Percentiles rank a stretch among this genome's conserved stretches.
These are phyloP conservation scores for Aspergillus eucalypticola DNA, from an alignment of 2,329 filamentous ascomycete species.

Conservation along the genomic window DNA sequence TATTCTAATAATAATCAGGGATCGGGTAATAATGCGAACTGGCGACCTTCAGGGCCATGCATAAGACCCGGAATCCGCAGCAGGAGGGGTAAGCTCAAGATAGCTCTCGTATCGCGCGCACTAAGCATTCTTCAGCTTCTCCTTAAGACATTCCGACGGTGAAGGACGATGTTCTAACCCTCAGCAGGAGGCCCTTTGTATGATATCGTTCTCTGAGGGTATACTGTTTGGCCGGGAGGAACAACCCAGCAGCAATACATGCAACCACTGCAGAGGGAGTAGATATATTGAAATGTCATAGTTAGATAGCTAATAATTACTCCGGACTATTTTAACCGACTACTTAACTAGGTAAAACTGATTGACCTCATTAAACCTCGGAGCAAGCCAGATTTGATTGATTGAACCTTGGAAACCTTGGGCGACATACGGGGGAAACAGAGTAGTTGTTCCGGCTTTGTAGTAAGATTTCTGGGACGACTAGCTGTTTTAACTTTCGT, in stretches of 20 bases:
- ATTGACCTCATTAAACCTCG: not conserved
- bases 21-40: not conserved
- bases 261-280: not conserved
- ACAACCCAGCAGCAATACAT: not conserved
- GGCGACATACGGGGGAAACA: not conserved
- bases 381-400: not conserved
- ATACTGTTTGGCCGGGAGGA: not conserved
- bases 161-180: not conserved
- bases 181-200: not conserved
- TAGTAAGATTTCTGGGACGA: not conserved
- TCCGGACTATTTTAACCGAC: no score
- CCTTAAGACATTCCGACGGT: not conserved
- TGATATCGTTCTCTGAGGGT: not conserved
- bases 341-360: not conserved
- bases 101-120: not conserved
- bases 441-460: no score
- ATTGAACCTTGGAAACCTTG: not conserved
- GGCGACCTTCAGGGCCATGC: not conserved
- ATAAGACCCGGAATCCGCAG: not conserved
- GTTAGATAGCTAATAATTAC: no score
- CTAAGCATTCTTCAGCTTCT: constrained; percentile 1
- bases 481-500: constrained; percentile 7
- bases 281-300: not conserved
- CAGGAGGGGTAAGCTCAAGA: not conserved
- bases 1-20: not conserved